Percentiles rank a stretch among this genome's conserved stretches.
Evolutionary conservation across 2,329 filamentous ascomycete species (phyloP).

Genomic region (Rutstroemia sp.): DNA sequence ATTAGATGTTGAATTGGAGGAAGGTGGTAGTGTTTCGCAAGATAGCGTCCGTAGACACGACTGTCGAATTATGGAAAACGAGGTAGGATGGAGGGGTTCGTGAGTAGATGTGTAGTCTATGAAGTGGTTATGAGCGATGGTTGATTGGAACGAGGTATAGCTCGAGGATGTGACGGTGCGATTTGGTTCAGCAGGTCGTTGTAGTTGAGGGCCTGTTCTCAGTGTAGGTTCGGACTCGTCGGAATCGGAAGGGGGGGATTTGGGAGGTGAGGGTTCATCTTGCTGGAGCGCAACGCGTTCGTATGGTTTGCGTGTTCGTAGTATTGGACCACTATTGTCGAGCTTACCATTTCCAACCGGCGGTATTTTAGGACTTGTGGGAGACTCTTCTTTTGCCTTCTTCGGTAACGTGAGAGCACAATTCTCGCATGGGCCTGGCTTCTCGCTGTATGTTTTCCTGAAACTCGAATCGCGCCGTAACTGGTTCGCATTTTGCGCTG

Average conservation of each 20-base stretch:
- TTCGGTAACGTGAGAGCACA: slow-evolving; percentile 59
- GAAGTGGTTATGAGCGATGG: slow-evolving; percentile 51
- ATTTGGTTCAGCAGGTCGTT: slow-evolving; percentile 7
- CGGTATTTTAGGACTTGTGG: slow-evolving; percentile 7
- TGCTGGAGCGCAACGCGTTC: slow-evolving; percentile 43
- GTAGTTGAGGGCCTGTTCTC: slow-evolving; percentile 11
- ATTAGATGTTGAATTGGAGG: slow-evolving; percentile 32
- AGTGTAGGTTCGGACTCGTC: slow-evolving; percentile 23
- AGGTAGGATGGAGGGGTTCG: slow-evolving; percentile 52
- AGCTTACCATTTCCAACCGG: slow-evolving; percentile 6
- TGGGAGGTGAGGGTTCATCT: slow-evolving; percentile 23
- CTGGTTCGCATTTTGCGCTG: slow-evolving; percentile 20
- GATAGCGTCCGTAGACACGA: slow-evolving; percentile 60
- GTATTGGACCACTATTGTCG: slow-evolving; percentile 39
- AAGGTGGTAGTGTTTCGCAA: slow-evolving; percentile 55
- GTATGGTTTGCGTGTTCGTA: slow-evolving; percentile 53
- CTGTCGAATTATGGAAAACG: slow-evolving; percentile 59
- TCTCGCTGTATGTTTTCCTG: slow-evolving; percentile 56
- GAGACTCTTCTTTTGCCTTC: slow-evolving; percentile 29
- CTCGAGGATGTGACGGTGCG: slow-evolving; percentile 22
- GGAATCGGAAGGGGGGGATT: slow-evolving; percentile 23
- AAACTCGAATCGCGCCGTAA: slow-evolving; percentile 51
- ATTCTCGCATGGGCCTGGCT: slow-evolving; percentile 58
- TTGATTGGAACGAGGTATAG: slow-evolving; percentile 37
- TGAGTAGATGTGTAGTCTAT: slow-evolving; percentile 63